Evolutionary conservation across 768 basidiomycete species (phyloP).

Genomic region (Termitomyces sp.): DNA sequence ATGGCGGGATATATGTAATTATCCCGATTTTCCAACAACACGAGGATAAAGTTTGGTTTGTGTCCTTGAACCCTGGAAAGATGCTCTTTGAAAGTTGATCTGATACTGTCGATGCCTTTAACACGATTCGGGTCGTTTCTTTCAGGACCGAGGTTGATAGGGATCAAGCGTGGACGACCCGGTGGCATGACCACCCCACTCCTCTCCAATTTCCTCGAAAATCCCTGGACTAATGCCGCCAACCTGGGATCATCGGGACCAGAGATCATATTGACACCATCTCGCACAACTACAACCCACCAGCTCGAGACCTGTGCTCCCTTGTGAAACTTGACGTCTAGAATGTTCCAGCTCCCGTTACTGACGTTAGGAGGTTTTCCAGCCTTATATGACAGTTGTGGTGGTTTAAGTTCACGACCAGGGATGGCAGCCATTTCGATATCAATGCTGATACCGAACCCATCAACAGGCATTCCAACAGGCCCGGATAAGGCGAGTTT

Average conservation of each 20-base stretch:
- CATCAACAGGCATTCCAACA: slow-evolving; percentile 30
- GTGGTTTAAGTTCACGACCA: slow-evolving; percentile 57
- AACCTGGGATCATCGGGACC: slow-evolving; percentile 40
- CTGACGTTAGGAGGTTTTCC: slow-evolving; percentile 35
- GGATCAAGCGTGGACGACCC: slow-evolving; percentile 30
- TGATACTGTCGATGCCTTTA: slow-evolving; percentile 33
- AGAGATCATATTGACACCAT: slow-evolving; percentile 31
- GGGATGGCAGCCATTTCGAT: slow-evolving; percentile 59
- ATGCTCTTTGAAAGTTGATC: slow-evolving; percentile 28
- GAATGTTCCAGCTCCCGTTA: slow-evolving; percentile 75
- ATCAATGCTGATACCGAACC: slow-evolving; percentile 55
- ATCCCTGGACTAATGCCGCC: slow-evolving; percentile 39
- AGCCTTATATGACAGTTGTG: slow-evolving; percentile 47
- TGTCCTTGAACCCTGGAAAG: slow-evolving; percentile 15
- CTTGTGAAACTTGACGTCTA: slow-evolving; percentile 61
- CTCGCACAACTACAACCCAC: slow-evolving; percentile 63
- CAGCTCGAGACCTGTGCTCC: slow-evolving; percentile 49
- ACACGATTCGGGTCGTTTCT: slow-evolving; percentile 26
- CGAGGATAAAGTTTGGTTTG: slow-evolving; percentile 62
- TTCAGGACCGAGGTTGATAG: slow-evolving; percentile 20
- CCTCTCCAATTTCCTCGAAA: slow-evolving; percentile 44
- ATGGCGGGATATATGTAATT: slow-evolving; percentile 78
- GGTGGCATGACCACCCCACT: slow-evolving; percentile 54
- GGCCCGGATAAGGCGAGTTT: slow-evolving; percentile 40
- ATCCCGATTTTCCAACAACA: slow-evolving; percentile 62